Evolutionary conservation across 108 stramenopile species (phyloP).

Genomic region (Pseudonitzschia delicatissima): DNA sequence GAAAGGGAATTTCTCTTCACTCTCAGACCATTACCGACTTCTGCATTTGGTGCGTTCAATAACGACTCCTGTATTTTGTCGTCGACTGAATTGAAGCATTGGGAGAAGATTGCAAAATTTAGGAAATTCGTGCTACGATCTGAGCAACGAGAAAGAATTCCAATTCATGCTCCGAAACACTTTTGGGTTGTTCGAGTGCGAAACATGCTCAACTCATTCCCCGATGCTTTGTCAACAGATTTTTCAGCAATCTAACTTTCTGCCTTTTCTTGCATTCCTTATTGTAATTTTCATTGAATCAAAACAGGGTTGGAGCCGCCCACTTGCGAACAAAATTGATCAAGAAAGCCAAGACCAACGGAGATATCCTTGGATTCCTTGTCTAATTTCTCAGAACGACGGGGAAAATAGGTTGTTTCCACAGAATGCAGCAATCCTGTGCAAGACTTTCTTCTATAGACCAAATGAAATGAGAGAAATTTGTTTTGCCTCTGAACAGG

Average conservation of each 20-base stretch:
- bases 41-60: conserved; percentile 68
- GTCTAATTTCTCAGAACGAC: conserved; percentile 64
- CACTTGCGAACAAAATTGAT: conserved; percentile 85
- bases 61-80: too few species aligned
- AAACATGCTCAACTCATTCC: too few species aligned
- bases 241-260: too few species aligned
- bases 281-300: background rate
- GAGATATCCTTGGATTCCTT: conserved; percentile 94
- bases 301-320: conserved; percentile 69
- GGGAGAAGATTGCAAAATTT: too few species aligned
- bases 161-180: too few species aligned
- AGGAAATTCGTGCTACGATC: too few species aligned
- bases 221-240: too few species aligned
- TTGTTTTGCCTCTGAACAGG: too few species aligned
- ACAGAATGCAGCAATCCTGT: too few species aligned
- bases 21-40: conserved; percentile 91
- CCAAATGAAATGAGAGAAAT: background rate
- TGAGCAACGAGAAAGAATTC: too few species aligned
- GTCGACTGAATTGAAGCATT: too few species aligned
- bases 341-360: conserved; percentile 94
- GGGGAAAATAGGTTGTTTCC: background rate
- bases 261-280: background rate
- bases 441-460: background rate
- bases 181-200: too few species aligned
- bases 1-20: conserved; percentile 92